Base-by-base conservation (phyloP, 768 basidiomycete species). In the Floccularia luteovirens region DNA sequence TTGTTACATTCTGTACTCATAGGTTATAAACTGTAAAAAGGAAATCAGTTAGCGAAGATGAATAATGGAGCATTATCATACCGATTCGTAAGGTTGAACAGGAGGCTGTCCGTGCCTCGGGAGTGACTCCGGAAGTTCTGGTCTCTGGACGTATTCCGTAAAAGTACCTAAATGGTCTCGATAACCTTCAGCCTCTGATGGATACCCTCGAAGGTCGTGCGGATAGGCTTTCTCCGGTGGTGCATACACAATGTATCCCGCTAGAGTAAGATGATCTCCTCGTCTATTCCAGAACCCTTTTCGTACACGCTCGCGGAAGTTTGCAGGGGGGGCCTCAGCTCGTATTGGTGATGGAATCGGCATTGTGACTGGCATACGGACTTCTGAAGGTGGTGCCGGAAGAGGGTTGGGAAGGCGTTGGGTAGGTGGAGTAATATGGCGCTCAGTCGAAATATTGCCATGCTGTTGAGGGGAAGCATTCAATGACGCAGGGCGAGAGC, bases 241-340 rank as follows among this genome's bases (percentile, higher is more conserved):
- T 5, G 80, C 82, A 41, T 79, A 85, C 22, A 88, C 82, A 46
- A 85, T 64, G 48, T 62, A 79, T 34, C 69, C 67, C 14, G 63
- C 58, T 16, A 55, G 38, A 16, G 78, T 81, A 36, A 82, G 67
- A 48, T 84, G 75, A 53, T 88, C 85, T 0, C 85, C 85, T 1
- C 83, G 75, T n/a, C 70, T 53, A 47, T 88, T 88, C 85, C 85
- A 88, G 48, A 63, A 76, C 1, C 84, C 85, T 24, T 59, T 58
- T 14, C 82, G 78, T 6, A 64, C 38, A 43, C 66, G 20, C n/a
- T 24, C 49, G 16, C 24, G 10, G 21, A 11, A 28, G 25, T 39
- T 14, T 6, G 22, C 13, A 13, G 38, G 24, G 13, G 38, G 36
- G 6, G 12, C 40, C 52, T 33, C 63, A 16, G 11, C 27, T 19